Evolutionary conservation across 352 stramenopile genomes (phyloP), one percentile per base, ranked within the genome.

Genomic region (Phytopythium mirpurense): DNA sequence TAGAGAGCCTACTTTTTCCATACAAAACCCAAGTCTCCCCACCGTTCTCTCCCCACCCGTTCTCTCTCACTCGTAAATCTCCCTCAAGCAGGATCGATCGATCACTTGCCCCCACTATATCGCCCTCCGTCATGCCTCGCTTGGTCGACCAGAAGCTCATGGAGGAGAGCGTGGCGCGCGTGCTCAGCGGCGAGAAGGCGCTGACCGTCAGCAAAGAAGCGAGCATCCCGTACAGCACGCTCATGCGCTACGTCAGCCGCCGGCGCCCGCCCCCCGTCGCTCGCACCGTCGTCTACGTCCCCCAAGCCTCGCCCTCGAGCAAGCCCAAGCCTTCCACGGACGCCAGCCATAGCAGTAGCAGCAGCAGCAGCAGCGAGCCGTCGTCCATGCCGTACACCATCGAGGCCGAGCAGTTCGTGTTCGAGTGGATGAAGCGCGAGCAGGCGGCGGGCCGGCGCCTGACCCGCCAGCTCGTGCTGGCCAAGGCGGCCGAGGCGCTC

Each of bases 101-200:
- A 32, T 32, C 29, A 5, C 29, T 5, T 10, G 29, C 9, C 29
- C 29, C 29, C 29, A 32, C 5, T 32, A 32, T 32, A 32, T 9
- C n/a, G 15, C 19, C 21, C 6, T 12, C 24, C 16, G 23, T 1
- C 4, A 49, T 49, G 43, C 43, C 43, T 14, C 43, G 43, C 5
- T 15, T 24, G 18, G 36, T 41, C 32, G 47, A 65, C 47, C 42
- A 56, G n/a, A 40, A 57, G 14, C 52, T 57, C 16, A 42, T 65
- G 34, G 46, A 47, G 16, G 45, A 50, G 27, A 57, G 47, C 54
- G 58, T 65, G 52, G 34, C 45, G 36, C 52, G 53, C 16, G 40
- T 65, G 24, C 41, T 65, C 10, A 27, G 23, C 5, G 58, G 58
- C 21, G 58, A 65, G 52, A 56, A 45, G 19, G 58, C 58, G n/a